Conservation (phyloP, 768 basidiomycete genomes). For the Kwoniella sp. region DNA sequence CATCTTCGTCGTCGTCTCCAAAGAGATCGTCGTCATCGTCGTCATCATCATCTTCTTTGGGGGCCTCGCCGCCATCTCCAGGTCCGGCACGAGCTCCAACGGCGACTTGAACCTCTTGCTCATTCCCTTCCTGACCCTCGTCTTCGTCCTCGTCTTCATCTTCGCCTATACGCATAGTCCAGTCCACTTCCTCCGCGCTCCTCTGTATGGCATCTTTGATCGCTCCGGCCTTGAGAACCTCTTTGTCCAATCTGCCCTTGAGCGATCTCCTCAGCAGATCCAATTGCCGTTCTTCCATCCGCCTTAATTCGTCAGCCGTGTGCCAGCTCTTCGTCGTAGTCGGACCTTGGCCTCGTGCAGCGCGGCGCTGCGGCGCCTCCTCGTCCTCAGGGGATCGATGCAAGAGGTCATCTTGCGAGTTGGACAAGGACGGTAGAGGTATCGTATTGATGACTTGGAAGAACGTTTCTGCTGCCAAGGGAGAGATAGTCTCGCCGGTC, state of each 20-base stretch:
- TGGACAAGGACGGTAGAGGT: conserved; percentile 15
- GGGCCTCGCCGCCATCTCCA: conserved; percentile 12
- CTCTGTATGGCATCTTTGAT: conserved; percentile 29
- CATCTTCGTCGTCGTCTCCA: conserved; percentile 34
- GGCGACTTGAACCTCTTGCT: conserved; percentile 12
- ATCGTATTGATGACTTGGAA: conserved; percentile 44
- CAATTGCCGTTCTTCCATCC: conserved; percentile 21
- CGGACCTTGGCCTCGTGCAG: neutral
- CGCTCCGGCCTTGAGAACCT: conserved; percentile 13
- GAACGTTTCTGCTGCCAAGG: conserved; percentile 39
- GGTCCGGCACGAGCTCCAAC: no score
- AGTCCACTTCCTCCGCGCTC: conserved; percentile 32
- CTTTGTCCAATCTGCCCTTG: conserved; percentile 21
- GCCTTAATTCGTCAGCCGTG: conserved; percentile 20
- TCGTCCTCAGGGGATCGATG: neutral
- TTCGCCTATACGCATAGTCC: conserved; percentile 29
- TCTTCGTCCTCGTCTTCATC: conserved; percentile 31
- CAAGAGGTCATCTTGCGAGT: neutral
- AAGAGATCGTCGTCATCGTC: conserved; percentile 38
- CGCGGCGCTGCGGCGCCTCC: neutral
- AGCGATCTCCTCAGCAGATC: conserved; percentile 18
- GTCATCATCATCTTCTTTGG: conserved; percentile 20
- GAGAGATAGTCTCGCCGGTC: neutral
- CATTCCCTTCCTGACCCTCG: conserved; percentile 13
- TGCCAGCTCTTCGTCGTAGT: conserved; percentile 12